These are phyloP conservation scores for Leptosphaerulina australis DNA, from an alignment of 2,329 filamentous ascomycete species.

Conservation along the genomic window DNA sequence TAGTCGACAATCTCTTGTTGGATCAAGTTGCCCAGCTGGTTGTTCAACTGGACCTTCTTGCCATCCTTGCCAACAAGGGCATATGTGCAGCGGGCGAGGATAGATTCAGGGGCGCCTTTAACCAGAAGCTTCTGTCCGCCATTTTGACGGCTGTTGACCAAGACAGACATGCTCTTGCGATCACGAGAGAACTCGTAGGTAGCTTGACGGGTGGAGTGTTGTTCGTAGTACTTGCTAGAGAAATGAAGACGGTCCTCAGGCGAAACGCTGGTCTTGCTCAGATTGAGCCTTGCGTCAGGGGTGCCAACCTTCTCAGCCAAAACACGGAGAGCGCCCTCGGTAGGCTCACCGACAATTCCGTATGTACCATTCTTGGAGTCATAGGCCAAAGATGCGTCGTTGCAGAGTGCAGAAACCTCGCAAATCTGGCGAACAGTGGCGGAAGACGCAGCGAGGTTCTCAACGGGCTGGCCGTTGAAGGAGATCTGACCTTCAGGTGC, in stretches of 20 bases:
- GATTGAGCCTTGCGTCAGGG: slow-evolving; percentile 66
- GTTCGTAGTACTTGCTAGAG: slow-evolving; percentile 84
- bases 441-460: slow-evolving; percentile 73
- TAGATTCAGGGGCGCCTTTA: slow-evolving; percentile 93
- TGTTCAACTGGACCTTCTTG: slow-evolving; percentile 74
- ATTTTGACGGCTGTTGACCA: slow-evolving; percentile 68
- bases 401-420: slow-evolving; percentile 77
- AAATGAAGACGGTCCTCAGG: slow-evolving; percentile 72
- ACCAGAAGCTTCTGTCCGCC: slow-evolving; percentile 81
- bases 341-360: slow-evolving; percentile 89
- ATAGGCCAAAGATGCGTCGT: slow-evolving; percentile 82
- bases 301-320: slow-evolving; percentile 95
- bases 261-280: slow-evolving; percentile 55
- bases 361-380: slow-evolving; percentile 77
- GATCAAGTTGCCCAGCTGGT: slow-evolving; percentile 72
- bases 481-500: slow-evolving; percentile 78
- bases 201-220: slow-evolving; percentile 73
- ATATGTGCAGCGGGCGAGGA: slow-evolving; percentile 90
- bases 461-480: slow-evolving; percentile 69
- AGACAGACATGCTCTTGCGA: slow-evolving; percentile 98
- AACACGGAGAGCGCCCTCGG: slow-evolving; percentile 89
- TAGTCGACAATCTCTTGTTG: slow-evolving; percentile 84
- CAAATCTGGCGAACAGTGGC: slow-evolving; percentile 79
- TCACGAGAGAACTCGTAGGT: slow-evolving; percentile 98
- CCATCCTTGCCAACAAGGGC: slow-evolving; percentile 78